Base-by-base conservation (phyloP, 495 filamentous ascomycete genomes). In the Aspergillus wentii region DNA sequence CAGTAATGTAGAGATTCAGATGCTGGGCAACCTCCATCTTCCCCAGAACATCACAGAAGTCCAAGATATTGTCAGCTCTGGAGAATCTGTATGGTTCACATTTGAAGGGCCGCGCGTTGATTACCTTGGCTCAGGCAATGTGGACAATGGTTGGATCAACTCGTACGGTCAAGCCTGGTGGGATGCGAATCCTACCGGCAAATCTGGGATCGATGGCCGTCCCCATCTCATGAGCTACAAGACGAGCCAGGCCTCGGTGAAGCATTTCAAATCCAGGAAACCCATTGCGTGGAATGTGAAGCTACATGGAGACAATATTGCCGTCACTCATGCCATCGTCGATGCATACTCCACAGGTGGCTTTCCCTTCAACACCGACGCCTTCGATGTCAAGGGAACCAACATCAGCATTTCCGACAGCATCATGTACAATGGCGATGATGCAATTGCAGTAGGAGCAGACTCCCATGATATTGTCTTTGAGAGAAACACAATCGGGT, bases 311-410 rank as follows among this genome's bases (percentile, higher is more conserved):
- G 34, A 50, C 13, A 50, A 69, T 32, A 61, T 69, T 25, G 44
- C 46, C 4, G 57, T 71, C 26, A 49, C 32, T 26, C 52, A 66
- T 30, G 54, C 59, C 33, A 56, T 67, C 28, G 59, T 69, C 20
- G 65, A 71, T 39, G 64, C 65, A n/a, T 46, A 48, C 22, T 66
- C 60, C 13, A 62, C 56, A 0, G 52, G 52, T 28, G 48, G 51
- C 8, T 69, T 71, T 42, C 63, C 62, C 3, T 71, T 69, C 54
- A 70, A 70, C 41, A 70, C 66, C 2, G 61, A 67, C 31, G 63
- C 57, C 13, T 68, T 68, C 31, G 65, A 62, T 40, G 59, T 68
- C 8, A 53, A 50, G 2, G 65, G 48, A 6, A 57, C 56, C 22
- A 56, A 65, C 26, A 50, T 68, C 21, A 44, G 41, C 5, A 62